Evolutionary conservation across 2,329 filamentous ascomycete species (phyloP).

Genomic region (Sporothrix mexicana): DNA sequence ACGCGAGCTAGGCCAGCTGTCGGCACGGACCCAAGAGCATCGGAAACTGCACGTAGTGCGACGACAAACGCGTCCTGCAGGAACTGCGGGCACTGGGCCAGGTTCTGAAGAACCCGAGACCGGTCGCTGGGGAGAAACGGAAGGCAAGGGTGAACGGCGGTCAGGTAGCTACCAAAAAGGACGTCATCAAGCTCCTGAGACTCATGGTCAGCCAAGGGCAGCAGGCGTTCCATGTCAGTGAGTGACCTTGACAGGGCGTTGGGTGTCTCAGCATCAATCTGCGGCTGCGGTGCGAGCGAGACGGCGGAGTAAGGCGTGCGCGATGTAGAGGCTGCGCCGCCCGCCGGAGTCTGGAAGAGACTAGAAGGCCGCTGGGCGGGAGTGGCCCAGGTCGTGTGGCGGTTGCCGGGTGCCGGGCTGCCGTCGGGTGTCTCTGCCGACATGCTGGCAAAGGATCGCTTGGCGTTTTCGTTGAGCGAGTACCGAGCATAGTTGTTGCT

Average conservation of each 20-base stretch:
- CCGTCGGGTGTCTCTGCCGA: constrained; percentile 46
- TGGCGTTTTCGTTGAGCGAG: constrained; percentile 48
- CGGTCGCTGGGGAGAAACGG: constrained; percentile 68
- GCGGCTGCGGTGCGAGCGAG: constrained; percentile 35
- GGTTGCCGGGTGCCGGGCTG: constrained; percentile 50
- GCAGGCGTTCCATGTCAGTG: constrained; percentile 41
- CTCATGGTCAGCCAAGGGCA: constrained; percentile 43
- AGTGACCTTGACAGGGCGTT: constrained; percentile 31
- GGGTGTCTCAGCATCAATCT: constrained; percentile 30
- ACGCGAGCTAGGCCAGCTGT: constrained; percentile 44
- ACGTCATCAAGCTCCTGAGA: constrained; percentile 52
- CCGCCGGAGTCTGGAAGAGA: constrained; percentile 38
- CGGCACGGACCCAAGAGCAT: constrained; percentile 52
- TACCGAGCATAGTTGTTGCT: constrained; percentile 52
- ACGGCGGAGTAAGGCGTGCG: constrained; percentile 33
- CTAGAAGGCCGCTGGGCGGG: constrained; percentile 54
- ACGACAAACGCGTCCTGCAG: constrained; percentile 69
- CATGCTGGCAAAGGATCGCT: constrained; percentile 58
- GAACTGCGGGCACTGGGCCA: constrained; percentile 60
- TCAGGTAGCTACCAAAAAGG: constrained; percentile 64
- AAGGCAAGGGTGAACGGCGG: constrained; percentile 68
- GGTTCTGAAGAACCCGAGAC: constrained; percentile 59
- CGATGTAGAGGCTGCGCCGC: constrained; percentile 33
- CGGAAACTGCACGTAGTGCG: constrained; percentile 65
- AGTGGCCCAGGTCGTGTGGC: constrained; percentile 55